Conservation (phyloP, 2,329 filamentous ascomycete species). For the Eutypella sp. region DNA sequence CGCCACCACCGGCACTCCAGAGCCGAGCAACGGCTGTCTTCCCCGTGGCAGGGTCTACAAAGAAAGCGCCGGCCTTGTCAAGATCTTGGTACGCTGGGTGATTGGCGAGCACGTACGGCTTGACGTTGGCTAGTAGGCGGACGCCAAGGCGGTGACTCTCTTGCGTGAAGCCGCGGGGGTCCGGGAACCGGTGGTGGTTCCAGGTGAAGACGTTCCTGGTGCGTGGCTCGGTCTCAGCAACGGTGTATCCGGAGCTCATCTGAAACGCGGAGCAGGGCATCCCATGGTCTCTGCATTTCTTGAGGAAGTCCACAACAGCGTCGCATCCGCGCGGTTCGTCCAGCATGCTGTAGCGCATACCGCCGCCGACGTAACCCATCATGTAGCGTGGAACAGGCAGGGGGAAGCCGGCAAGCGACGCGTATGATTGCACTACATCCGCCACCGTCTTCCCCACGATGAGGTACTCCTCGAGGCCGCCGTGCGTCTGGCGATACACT, state of each 20-base stretch:
- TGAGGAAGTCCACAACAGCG: slow-evolving; percentile 55
- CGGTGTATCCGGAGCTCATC: slow-evolving; percentile 68
- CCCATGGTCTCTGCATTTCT: slow-evolving; percentile 56
- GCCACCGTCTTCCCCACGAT: slow-evolving; percentile 61
- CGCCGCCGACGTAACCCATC: slow-evolving; percentile 68
- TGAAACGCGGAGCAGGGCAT: slow-evolving; percentile 69
- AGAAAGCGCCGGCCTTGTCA: slow-evolving; percentile 54
- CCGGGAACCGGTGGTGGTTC: slow-evolving; percentile 65
- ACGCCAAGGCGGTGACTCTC: slow-evolving; percentile 61
- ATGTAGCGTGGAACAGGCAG: slow-evolving; percentile 66
- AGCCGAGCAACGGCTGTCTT: slow-evolving; percentile 54
- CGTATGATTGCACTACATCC: slow-evolving; percentile 62
- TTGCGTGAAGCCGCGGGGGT: slow-evolving; percentile 59
- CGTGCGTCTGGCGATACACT: slow-evolving; percentile 67
- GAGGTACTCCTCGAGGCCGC: slow-evolving; percentile 66
- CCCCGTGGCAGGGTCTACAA: slow-evolving; percentile 52
- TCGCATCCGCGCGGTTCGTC: slow-evolving; percentile 50
- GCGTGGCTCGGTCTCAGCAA: slow-evolving; percentile 62
- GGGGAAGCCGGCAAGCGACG: slow-evolving; percentile 63
- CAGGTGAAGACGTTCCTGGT: slow-evolving; percentile 68
- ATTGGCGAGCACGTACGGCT: slow-evolving; percentile 63
- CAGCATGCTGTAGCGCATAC: slow-evolving; percentile 48
- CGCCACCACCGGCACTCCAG: slow-evolving; percentile 68
- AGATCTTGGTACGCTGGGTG: slow-evolving; percentile 64
- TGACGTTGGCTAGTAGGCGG: slow-evolving; percentile 65